These are phyloP conservation scores for Crithidia thermophila DNA, from an alignment of 208 protist genomes.

Conservation along the genomic window DNA sequence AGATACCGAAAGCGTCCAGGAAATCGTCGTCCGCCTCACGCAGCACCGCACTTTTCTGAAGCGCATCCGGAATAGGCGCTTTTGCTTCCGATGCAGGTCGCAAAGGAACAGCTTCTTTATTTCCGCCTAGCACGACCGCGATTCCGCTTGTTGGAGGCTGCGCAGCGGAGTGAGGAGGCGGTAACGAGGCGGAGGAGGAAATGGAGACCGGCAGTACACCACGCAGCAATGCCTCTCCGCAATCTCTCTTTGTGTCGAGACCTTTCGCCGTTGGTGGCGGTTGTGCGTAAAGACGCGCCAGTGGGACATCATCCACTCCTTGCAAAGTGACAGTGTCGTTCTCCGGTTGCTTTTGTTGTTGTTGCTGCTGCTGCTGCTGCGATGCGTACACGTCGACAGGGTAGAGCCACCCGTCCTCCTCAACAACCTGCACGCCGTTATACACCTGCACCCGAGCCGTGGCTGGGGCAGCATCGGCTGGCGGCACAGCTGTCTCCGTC, in stretches of 20 bases:
- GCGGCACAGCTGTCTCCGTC: background rate
- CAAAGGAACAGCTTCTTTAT: background rate
- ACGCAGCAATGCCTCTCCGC: background rate
- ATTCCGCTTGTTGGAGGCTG: background rate
- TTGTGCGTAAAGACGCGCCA: background rate
- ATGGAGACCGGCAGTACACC: no score
- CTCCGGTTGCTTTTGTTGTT: background rate
- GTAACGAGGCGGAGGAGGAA: no score
- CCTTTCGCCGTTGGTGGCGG: background rate
- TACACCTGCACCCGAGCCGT: conserved; percentile 7
- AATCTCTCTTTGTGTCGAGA: background rate
- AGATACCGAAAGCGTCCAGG: conserved; percentile 33
- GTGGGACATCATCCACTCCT: background rate
- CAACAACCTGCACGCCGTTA: conserved; percentile 39
- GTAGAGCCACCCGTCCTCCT: conserved; percentile 69
- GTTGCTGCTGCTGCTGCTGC: conserved; percentile 14
- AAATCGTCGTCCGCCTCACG: conserved; percentile 19
- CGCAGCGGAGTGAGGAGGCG: background rate
- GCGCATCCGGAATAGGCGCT: background rate
- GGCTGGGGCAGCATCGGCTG: background rate
- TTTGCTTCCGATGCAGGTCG: background rate
- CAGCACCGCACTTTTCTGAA: background rate
- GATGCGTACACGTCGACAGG: conserved; percentile 41
- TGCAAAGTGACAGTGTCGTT: background rate
- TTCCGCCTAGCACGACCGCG: background rate